Base-by-base conservation (phyloP, 2,329 filamentous ascomycete genomes). In the Arthrobotrys musiformis region DNA sequence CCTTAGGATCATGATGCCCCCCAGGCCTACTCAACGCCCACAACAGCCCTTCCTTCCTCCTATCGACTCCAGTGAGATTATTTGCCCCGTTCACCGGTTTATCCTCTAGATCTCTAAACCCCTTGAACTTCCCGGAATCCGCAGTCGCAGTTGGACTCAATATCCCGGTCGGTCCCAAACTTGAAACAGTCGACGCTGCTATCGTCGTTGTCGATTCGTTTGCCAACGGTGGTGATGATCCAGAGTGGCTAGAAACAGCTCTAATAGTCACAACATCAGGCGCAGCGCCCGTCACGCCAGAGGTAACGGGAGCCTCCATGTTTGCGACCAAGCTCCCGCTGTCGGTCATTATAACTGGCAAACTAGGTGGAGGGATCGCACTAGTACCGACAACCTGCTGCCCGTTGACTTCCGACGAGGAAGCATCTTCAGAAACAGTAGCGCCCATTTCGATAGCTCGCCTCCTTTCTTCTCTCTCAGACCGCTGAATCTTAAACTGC, bases 381-480 rank as follows among this genome's bases (percentile, higher is more conserved):
- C 76, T 77, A 5, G 85, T 83, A 70, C 86, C 84, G 19, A 87
- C 83, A 60, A 86, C 87, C 64, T 93, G 91, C 19, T 40, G 33
- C 3, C 54, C 54, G 13, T 26, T 40, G 17, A 37, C 4, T 40
- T 58, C 54, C 24, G 30, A 40, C 4, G 19, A 40, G 17, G 54
- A 58, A 8, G 91, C 89, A 80, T 94, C 92, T 52, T 89, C 86
- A 82, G 92, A 92, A 7, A 88, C 86, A 67, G 90, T 90, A 78
- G 91, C 94, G 83, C 90, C 94, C 85, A 95, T 97, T 84, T 99
- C 95, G 11, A 99, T 85, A 17, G 92, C 88, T 66, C 95, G 88
- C 70, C 96, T 88, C 85, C 98, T 97, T 84, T 98, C 95, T 83
- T 99, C 95, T 44, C 95, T 89, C 82, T 98, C 95, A n/a, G 93